Evolutionary conservation across 192 early-diverging fungal genomes (phyloP), one percentile per base, ranked within the genome.

Genomic region (Diversispora eburnea): DNA sequence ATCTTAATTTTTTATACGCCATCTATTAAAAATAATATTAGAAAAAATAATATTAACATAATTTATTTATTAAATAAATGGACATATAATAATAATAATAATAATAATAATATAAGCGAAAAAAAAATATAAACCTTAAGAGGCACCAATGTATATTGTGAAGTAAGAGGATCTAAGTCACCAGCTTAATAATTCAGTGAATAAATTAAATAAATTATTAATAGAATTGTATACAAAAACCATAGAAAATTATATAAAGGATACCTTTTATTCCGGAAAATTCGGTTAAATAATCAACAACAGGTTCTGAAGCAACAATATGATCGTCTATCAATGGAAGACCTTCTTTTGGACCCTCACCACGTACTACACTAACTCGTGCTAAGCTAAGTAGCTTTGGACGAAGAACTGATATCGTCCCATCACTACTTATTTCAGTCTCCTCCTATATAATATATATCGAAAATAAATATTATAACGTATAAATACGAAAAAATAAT

Each of bases 241-340:
- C 13, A 51, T n/a, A 83, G 46, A 68, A 49, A 8, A 61, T 45
- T 45, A 79, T 9, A 4, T 19, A 13, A 55, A 51, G 42, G 33
- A 15, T 75, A 91, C 91, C 83, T 65, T 92, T 88, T 76, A 98
- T 97, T 15, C 97, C 96, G n/a, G 92, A 94, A 76, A 87, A 99
- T 79, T 93, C 90, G 0, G 97, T 98, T 12, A 97, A 78, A 67
- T 96, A 94, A 73, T 99, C 96, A 12, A 90, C 91, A 41, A 99
- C 86, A 8, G 92, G 91, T 62, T 94, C 93, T 8, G 85, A 87
- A 3, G 90, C 89, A 3, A 83, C 88, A 64, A 99, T 92, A 76
- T 99, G 98, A 78, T 99, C 97, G 77, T 99, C 97, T 57, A 99
- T 95, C 78, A 97, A 97, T 0, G 96, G 95, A 19, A 91, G 79